These are phyloP conservation scores for Candida schatavii DNA, from an alignment of 805 yeast species.

Conservation along the genomic window DNA sequence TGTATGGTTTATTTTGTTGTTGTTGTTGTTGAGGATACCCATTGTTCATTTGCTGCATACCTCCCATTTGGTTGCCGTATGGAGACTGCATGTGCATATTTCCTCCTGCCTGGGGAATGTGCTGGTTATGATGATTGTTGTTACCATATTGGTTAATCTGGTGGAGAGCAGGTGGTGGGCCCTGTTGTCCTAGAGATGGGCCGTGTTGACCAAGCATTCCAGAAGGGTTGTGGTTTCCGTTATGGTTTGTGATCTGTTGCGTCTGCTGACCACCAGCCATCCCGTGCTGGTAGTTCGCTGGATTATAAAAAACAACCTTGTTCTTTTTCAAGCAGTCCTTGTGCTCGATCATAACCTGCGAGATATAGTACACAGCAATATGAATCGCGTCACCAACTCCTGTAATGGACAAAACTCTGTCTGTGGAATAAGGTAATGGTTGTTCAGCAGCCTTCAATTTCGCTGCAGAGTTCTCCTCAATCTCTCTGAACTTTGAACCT, in stretches of 20 bases:
- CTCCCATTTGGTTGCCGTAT: constrained; percentile 4
- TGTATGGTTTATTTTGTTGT: constrained; percentile 25
- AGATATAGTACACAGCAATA: constrained; percentile 73
- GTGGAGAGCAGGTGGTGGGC: too few relatives aligned
- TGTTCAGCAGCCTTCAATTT: constrained; percentile 69
- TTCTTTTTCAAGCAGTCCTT: constrained; percentile 49
- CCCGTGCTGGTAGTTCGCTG: constrained; percentile 41
- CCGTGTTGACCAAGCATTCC: background rate
- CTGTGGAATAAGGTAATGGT: constrained; percentile 72
- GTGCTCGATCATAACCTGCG: constrained; percentile 64
- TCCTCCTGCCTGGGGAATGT: background rate
- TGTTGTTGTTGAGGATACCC: constrained; percentile 10
- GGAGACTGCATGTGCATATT: constrained; percentile 13
- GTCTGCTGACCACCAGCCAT: background rate
- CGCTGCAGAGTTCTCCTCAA: constrained; percentile 81
- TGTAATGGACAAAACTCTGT: constrained; percentile 62
- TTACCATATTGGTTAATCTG: background rate
- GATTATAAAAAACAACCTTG: constrained; percentile 59
- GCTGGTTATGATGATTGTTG: background rate
- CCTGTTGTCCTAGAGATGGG: constrained; percentile 6
- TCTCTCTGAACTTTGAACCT: constrained; percentile 72
- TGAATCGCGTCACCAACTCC: constrained; percentile 89
- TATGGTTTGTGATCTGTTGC: constrained; percentile 5
- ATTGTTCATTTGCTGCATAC: background rate
- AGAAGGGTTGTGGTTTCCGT: constrained; percentile 10